phyloP scores from a whole-genome alignment of 2,329 filamentous ascomycete species.

The Colletotrichum tabaci region DNA sequence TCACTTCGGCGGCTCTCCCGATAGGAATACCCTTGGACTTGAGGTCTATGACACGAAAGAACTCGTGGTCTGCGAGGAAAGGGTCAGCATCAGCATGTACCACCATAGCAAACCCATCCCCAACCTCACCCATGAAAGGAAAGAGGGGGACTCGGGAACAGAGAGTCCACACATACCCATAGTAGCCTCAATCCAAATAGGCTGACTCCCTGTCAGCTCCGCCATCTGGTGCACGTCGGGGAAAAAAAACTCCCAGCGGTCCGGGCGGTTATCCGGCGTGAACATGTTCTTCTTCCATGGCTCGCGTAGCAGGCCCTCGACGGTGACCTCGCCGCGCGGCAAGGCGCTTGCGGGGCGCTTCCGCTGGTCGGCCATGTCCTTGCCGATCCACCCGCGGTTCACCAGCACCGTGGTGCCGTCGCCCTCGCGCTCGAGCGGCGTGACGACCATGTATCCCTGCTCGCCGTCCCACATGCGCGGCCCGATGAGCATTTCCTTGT shows the following conservation, averaged over 20 bases:
- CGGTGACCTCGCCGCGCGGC: slow-evolving; percentile 78
- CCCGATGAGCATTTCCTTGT: slow-evolving; percentile 96
- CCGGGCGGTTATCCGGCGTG: slow-evolving; percentile 89
- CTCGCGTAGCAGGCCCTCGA: slow-evolving; percentile 88
- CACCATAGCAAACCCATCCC: not conserved
- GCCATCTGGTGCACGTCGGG: slow-evolving; percentile 96
- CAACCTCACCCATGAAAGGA: not conserved
- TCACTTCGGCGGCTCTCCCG: slow-evolving; percentile 89
- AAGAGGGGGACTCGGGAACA: not conserved
- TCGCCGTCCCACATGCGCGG: slow-evolving; percentile 91
- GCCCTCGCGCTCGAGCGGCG: slow-evolving; percentile 83
- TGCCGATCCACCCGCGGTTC: slow-evolving; percentile 92
- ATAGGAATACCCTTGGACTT: slow-evolving; percentile 89
- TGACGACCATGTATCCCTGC: slow-evolving; percentile 92
- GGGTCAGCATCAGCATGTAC: slow-evolving; percentile 28
- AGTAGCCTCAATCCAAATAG: slow-evolving; percentile 96
- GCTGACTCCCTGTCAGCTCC: slow-evolving; percentile 81
- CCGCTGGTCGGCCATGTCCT: slow-evolving; percentile 77
- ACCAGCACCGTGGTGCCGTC: slow-evolving; percentile 81
- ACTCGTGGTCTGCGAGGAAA: slow-evolving; percentile 76
- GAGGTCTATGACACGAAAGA: slow-evolving; percentile 82
- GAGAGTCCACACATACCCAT: slow-evolving; percentile 74
- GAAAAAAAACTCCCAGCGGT: slow-evolving; percentile 92
- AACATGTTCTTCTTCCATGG: slow-evolving; percentile 99
- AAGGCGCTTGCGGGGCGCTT: slow-evolving; percentile 74